These are phyloP conservation scores for Westerdykella sp. DNA, from an alignment of 2,329 filamentous ascomycete species.

Conservation along the genomic window DNA sequence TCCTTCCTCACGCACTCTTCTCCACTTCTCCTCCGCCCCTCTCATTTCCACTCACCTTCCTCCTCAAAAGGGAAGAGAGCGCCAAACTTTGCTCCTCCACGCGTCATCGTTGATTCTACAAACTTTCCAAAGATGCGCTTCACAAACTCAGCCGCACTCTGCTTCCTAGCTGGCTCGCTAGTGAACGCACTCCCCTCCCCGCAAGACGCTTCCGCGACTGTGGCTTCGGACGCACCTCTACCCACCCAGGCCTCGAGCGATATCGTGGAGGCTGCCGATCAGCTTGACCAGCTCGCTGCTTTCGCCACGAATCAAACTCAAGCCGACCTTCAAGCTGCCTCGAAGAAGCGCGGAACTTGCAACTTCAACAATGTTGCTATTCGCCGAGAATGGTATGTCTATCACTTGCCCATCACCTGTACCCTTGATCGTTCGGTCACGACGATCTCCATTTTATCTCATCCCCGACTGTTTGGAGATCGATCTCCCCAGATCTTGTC, in stretches of 20 bases:
- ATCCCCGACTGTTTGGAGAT: neutral
- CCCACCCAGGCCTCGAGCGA: slow-evolving; percentile 16
- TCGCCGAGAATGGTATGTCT: slow-evolving; percentile 23
- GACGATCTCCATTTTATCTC: neutral
- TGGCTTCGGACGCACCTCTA: slow-evolving; percentile 7
- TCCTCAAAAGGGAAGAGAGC: too few relatives aligned
- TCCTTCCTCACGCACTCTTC: too few relatives aligned
- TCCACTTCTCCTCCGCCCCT: too few relatives aligned
- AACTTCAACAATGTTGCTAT: slow-evolving; percentile 21
- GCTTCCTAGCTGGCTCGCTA: slow-evolving; percentile 19
- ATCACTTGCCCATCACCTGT: neutral
- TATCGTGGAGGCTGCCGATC: slow-evolving; percentile 17
- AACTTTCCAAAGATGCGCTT: slow-evolving; percentile 18
- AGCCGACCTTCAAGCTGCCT: slow-evolving; percentile 9
- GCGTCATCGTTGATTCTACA: too few relatives aligned
- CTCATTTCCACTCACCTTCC: too few relatives aligned
- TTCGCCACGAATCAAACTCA: slow-evolving; percentile 18
- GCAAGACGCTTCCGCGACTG: slow-evolving; percentile 6
- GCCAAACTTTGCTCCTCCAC: too few relatives aligned
- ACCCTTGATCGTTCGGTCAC: neutral
- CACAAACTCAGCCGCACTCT: slow-evolving; percentile 16
- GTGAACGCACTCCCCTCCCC: slow-evolving; percentile 20
- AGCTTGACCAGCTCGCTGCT: slow-evolving; percentile 17
- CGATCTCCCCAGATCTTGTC: neutral
- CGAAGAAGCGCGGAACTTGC: slow-evolving; percentile 19